Evolutionary conservation across 1,284 basidiomycete species (phyloP), one percentile per base, ranked within the genome.

Genomic region (Volvariella volvacea): DNA sequence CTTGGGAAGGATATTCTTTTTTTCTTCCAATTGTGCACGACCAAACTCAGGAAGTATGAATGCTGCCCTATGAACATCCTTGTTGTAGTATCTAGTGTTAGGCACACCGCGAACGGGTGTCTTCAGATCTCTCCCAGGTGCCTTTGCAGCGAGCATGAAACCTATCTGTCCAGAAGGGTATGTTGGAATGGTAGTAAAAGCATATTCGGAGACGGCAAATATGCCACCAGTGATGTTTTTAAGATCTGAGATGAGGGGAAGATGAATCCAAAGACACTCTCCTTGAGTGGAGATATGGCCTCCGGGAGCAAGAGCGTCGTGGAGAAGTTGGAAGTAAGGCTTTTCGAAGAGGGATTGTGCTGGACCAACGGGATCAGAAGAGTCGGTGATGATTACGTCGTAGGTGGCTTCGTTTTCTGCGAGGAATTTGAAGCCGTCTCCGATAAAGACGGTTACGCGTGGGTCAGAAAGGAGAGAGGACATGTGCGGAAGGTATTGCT

Each of bases 371-470:
- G 96, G 95, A 67, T 99, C 96, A 19, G 94, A 98, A 31, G 94
- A 98, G 67, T 99, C 95, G 53, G 92, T 99, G 72, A 99, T 89
- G 73, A 99, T 98, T 52, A 91, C 92, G 62, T 99, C 95, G 80
- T 97, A 99, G 51, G 86, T 83, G 52, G 83, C 75, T 58, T 88
- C 80, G 67, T 95, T 88, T 50, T 92, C 85, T 38, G 88, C 83
- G 46, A 99, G 83, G 78, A 95, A 99, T 61, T 92, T 90, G 80
- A 98, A 97, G 45, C 95, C 95, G 59, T 99, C 95, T 42, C 95
- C 95, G 57, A 99, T 83, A 70, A 83, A 76, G 52, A 99, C 89
- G 25, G 74, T 86, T 46, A 97, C 93, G 52, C 87, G 87, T 31
- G 90, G 83, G 56, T 92, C 87, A 42, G 76, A 68, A 54, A 97